Base-by-base conservation (phyloP, 2,329 filamentous ascomycete species). In the Myriosclerotinia scirpicola region DNA sequence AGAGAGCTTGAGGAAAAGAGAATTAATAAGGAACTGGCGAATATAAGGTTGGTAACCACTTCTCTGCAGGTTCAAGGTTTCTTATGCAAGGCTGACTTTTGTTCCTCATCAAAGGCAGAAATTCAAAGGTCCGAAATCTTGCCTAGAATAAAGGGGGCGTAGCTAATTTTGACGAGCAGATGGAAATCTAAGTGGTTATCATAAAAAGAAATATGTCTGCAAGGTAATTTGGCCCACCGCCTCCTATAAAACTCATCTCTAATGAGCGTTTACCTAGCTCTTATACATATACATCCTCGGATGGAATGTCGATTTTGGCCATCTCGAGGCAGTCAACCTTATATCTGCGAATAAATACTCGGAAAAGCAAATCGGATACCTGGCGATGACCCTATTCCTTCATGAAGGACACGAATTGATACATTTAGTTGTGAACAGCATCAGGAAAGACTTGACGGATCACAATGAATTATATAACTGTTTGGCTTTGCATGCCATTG, bases 141-240 rank as follows among this genome's bases (percentile, higher is more conserved):
- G 26, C 42, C 22, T 5, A 55, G 65, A 8, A 42, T 34, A 36
- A 54, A 50, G 30, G 40, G 48, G 60, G 53, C 22, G 20, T 71
- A 67, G 64, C 71, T 74, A 63, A 73, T 59, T 65, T 9, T 36
- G 30, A 40, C 22, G 38, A 53, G 67, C 70, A 88, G 91, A 95
- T 78, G 93, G 93, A 71, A 95, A 85, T 76, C 82, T 99, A 67
- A 97, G 90, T 77, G 96, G 95, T 72, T 99, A 99, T 77, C 93
- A 97, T 83, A 97, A 96, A 84, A 99, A 99, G 86, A 99, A 99
- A 90, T 99, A 99, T 78, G 95, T 99, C 72, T 99, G 95, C 91
- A 99, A 99, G 83, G 85, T 87, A 80, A 65, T 36, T 61, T 20
- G 22, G 15, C 36, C 53, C 22, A 44, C 42, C 46, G 50, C 15